phyloP scores from a whole-genome alignment of 768 basidiomycete species.

The Collybia sordida region DNA sequence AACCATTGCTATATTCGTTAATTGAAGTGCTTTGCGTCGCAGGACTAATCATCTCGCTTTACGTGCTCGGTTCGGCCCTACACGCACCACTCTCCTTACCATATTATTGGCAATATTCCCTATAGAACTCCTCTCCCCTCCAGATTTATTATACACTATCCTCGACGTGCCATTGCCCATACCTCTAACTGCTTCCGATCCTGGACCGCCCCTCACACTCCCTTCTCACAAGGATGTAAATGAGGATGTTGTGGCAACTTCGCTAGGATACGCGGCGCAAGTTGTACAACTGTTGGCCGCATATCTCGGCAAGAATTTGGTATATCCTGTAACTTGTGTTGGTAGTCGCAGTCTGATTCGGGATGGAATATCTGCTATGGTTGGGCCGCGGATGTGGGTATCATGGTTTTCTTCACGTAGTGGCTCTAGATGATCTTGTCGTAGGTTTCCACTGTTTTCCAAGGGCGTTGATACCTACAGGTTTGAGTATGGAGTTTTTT shows the following conservation, averaged over 20 bases:
- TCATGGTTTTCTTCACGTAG: background rate
- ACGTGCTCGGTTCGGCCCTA: constrained; percentile 46
- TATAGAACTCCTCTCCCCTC: constrained; percentile 81
- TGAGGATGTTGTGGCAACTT: constrained; percentile 86
- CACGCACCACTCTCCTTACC: constrained; percentile 65
- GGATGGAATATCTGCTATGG: constrained; percentile 93
- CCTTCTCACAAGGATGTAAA: constrained; percentile 68
- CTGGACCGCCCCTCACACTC: constrained; percentile 78
- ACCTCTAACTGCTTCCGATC: constrained; percentile 68
- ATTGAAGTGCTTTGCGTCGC: constrained; percentile 14
- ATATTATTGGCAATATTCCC: constrained; percentile 80
- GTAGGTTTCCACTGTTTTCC: constrained; percentile 92
- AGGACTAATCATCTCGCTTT: constrained; percentile 52
- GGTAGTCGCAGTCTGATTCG: constrained; percentile 90
- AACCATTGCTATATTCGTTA: background rate
- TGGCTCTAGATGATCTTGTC: constrained; percentile 7
- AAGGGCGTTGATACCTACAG: constrained; percentile 95
- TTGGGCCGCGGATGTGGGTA: constrained; percentile 89
- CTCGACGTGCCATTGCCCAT: constrained; percentile 89
- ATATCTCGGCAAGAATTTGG: constrained; percentile 72
- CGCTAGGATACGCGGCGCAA: constrained; percentile 89
- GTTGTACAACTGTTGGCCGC: constrained; percentile 79
- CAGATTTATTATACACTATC: constrained; percentile 89
- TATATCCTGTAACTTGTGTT: constrained; percentile 88
- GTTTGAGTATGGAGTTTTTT: constrained; percentile 96